These are phyloP conservation scores for Oryza longistaminata DNA, from an alignment of 176 grass and related monocot species.

Conservation along the genomic window DNA sequence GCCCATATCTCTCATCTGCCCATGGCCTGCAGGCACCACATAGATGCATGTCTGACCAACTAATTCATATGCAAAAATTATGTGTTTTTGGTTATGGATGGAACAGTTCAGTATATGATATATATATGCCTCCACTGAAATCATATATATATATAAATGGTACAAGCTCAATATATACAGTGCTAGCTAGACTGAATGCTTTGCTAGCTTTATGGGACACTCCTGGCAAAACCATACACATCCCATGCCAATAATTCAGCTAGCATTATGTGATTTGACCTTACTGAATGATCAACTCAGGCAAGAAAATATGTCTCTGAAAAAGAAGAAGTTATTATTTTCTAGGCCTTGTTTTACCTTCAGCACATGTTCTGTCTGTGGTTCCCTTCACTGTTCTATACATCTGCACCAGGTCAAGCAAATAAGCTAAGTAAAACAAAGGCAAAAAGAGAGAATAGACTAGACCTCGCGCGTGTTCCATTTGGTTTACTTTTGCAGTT, in stretches of 20 bases:
- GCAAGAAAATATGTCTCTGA: slow-evolving; percentile 31
- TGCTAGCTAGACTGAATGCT: not conserved
- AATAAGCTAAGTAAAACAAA: slow-evolving; percentile 23
- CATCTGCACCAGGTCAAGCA: slow-evolving; percentile 69
- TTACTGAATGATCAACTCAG: slow-evolving; percentile 35
- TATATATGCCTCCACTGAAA: not conserved
- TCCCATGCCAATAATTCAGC: slow-evolving; percentile 45
- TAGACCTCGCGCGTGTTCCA: slow-evolving; percentile 8
- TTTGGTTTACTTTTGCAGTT: slow-evolving; percentile 25
- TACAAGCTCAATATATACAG: not conserved
- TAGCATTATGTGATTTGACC: slow-evolving; percentile 51
- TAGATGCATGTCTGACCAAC: slow-evolving; percentile 15
- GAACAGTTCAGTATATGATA: not conserved
- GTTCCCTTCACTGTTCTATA: slow-evolving; percentile 98
- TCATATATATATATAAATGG: not conserved
- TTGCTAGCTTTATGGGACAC: slow-evolving; percentile 35
- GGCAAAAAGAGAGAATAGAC: slow-evolving; percentile 22
- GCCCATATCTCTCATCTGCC: slow-evolving; percentile 45
- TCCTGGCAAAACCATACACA: slow-evolving; percentile 20
- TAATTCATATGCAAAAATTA: not conserved
- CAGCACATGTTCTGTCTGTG: slow-evolving; percentile 78
- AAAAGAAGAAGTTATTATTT: slow-evolving; percentile 23
- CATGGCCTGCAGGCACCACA: slow-evolving; percentile 45
- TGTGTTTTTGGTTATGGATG: not conserved
- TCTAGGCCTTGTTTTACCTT: slow-evolving; percentile 43